phyloP scores from a whole-genome alignment of 768 basidiomycete genomes.

The Lactifluus piperatus region DNA sequence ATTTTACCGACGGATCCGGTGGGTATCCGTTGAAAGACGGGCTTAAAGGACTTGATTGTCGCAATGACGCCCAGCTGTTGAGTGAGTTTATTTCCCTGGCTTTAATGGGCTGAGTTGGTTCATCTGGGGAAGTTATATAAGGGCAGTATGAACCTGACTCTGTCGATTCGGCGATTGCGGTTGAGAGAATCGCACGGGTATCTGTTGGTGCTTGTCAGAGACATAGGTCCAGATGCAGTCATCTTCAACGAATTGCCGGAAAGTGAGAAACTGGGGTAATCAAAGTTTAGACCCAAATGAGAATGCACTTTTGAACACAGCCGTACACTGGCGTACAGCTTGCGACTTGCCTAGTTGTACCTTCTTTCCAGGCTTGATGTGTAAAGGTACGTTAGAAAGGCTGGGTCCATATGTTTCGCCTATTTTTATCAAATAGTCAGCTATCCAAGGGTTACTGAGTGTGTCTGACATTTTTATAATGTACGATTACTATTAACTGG shows the following conservation, averaged over 20 bases:
- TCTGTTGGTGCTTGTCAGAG: conserved; percentile 45
- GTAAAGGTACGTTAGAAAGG: conserved; percentile 28
- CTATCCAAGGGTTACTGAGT: conserved; percentile 47
- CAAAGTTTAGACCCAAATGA: neutral
- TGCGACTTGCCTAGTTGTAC: conserved; percentile 50
- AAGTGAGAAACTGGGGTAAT: conserved; percentile 45
- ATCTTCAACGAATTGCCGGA: conserved; percentile 30
- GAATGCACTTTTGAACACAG: neutral
- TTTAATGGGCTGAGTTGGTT: conserved; percentile 4
- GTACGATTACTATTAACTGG: neutral
- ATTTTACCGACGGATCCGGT: conserved; percentile 31
- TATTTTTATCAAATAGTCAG: conserved; percentile 38
- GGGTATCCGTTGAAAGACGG: conserved; percentile 47
- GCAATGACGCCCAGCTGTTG: conserved; percentile 40
- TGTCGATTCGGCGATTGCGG: conserved; percentile 39
- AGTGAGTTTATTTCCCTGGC: conserved; percentile 29
- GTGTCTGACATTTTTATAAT: conserved; percentile 30
- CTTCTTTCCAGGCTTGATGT: conserved; percentile 35
- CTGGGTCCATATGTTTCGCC: conserved; percentile 45
- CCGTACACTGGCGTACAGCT: neutral
- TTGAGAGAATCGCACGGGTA: conserved; percentile 48
- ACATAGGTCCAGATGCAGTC: conserved; percentile 53
- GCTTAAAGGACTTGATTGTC: conserved; percentile 40
- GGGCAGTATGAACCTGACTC: conserved; percentile 31
- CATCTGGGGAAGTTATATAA: no score